Evolutionary conservation across 129 eudicot genomes (phyloP).

Genomic region (Smallanthus sonchifolius): DNA sequence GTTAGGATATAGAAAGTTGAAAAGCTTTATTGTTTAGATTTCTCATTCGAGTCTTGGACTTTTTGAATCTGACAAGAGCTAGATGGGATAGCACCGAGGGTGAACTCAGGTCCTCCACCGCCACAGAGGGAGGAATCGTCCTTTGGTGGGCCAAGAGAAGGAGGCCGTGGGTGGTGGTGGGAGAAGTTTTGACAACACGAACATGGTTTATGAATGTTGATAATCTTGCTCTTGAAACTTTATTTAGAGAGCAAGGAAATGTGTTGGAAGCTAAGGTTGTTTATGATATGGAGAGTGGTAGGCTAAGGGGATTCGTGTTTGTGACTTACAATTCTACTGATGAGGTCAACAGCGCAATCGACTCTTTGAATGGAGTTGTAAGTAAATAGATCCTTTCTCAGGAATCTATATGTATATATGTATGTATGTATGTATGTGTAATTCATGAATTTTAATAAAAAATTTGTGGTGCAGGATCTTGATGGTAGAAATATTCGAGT

Average conservation of each 20-base stretch:
- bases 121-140: constrained; percentile 59
- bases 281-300: constrained; percentile 88
- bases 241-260: constrained; percentile 80
- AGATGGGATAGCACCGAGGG: constrained; percentile 72
- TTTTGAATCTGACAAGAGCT: constrained; percentile 55
- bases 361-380: constrained; percentile 72
- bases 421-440: too few relatives aligned
- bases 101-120: constrained; percentile 91
- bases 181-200: constrained; percentile 47
- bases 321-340: constrained; percentile 72
- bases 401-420: background rate
- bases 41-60: background rate
- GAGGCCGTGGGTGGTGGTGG: constrained; percentile 44
- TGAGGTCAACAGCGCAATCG: constrained; percentile 79
- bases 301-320: constrained; percentile 94
- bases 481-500: constrained; percentile 87
- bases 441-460: background rate
- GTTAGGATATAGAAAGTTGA: background rate
- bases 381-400: constrained; percentile 18
- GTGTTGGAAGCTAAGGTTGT: constrained; percentile 88
- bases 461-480: constrained; percentile 53
- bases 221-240: constrained; percentile 61
- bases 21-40: background rate
- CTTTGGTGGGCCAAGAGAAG: constrained; percentile 48
- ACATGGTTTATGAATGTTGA: constrained; percentile 79